phyloP scores from a whole-genome alignment of 208 protist species.

The Trypanosoma mega region DNA sequence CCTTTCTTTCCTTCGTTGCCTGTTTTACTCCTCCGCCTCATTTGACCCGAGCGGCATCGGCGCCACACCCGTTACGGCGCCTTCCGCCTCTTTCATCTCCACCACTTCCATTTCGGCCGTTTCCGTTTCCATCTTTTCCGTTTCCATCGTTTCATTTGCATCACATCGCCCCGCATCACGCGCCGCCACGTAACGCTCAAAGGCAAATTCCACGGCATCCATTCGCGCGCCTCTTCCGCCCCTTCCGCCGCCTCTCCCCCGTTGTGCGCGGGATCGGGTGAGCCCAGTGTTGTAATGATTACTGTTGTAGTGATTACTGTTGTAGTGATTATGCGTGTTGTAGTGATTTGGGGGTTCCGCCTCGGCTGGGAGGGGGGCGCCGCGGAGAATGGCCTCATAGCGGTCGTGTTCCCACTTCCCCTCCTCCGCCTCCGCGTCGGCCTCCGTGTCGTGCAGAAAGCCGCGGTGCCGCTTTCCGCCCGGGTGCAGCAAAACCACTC shows the following conservation, averaged over 20 bases:
- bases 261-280: too few species aligned
- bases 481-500: conserved; percentile 70
- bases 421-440: conserved; percentile 8
- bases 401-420: conserved; percentile 75
- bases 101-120: neutral
- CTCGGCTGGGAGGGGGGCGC: conserved; percentile 46
- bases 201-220: conserved; percentile 41
- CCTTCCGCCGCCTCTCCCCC: conserved; percentile 4
- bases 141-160: conserved; percentile 62
- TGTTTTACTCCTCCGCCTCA: neutral
- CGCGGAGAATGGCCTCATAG: conserved; percentile 59
- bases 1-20: neutral
- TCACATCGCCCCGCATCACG: conserved; percentile 30
- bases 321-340: too few species aligned
- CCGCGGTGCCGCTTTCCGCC: conserved; percentile 27
- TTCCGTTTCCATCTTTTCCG: conserved; percentile 20
- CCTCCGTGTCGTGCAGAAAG: conserved; percentile 35
- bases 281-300: neutral
- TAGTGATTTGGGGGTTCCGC: neutral
- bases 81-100: conserved; percentile 1
- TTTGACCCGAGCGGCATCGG: neutral
- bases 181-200: conserved; percentile 39
- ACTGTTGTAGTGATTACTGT: neutral
- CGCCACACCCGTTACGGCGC: neutral
- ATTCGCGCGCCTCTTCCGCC: conserved; percentile 5